phyloP scores from a whole-genome alignment of 441 rosid species.

The Pelargonium fulgidum region DNA sequence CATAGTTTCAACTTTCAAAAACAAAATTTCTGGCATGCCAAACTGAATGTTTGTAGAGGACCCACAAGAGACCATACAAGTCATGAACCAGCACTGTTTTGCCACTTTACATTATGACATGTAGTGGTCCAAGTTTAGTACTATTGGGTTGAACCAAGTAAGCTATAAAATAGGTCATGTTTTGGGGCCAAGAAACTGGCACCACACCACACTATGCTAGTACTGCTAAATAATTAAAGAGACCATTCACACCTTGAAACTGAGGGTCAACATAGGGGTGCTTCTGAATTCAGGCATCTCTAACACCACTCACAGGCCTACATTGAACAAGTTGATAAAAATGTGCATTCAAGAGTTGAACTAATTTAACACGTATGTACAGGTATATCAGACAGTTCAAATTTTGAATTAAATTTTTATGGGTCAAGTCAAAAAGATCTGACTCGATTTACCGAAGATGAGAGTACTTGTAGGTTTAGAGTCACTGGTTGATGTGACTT shows the following conservation, averaged over 20 bases:
- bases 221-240: background rate
- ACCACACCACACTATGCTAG: background rate
- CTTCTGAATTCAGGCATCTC: slow-evolving; percentile 2
- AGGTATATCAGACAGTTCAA: too few relatives aligned
- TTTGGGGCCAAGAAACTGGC: slow-evolving; percentile 2
- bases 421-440: too few relatives aligned
- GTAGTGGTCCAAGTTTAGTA: slow-evolving; percentile 22
- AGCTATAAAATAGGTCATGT: background rate
- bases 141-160: slow-evolving; percentile 15
- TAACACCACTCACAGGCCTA: background rate
- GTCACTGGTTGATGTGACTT: too few relatives aligned
- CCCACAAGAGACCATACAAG: slow-evolving; percentile 17
- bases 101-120: background rate
- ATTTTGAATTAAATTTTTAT: too few relatives aligned
- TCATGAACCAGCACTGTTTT: slow-evolving; percentile 7
- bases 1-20: background rate
- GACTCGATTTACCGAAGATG: too few relatives aligned
- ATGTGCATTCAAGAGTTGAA: background rate
- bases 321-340: background rate
- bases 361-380: background rate
- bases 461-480: too few relatives aligned
- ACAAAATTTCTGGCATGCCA: slow-evolving; percentile 17
- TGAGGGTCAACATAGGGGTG: slow-evolving; percentile 1
- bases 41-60: slow-evolving; percentile 8
- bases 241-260: background rate